Percentiles rank a stretch among this genome's conserved stretches.
Evolutionary conservation across 2,329 filamentous ascomycete genomes (phyloP).

Genomic region (Aureobasidium musti): DNA sequence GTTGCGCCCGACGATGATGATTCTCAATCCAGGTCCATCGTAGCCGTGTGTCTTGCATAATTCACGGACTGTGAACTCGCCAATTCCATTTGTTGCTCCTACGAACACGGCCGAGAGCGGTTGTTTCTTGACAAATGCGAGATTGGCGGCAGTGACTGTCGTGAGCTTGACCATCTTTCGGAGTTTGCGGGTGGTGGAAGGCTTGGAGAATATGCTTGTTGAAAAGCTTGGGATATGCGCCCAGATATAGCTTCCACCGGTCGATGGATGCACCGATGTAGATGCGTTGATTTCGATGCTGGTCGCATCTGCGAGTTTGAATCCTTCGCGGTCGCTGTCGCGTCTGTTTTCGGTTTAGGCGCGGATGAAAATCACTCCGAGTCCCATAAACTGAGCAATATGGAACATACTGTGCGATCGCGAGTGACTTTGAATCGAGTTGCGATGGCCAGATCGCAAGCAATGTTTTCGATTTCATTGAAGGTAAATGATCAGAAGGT

Average conservation of each 20-base stretch:
- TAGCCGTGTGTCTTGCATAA: constrained; percentile 31
- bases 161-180: constrained; percentile 17
- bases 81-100: constrained; percentile 35
- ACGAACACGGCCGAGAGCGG: constrained; percentile 33
- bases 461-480: no score
- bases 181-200: neutral
- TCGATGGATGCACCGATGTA: neutral
- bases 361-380: neutral
- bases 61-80: constrained; percentile 31
- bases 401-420: neutral
- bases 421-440: no score
- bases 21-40: constrained; percentile 28
- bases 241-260: neutral
- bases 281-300: no score
- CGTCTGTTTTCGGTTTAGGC: neutral
- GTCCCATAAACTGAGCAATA: neutral
- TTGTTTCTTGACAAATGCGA: constrained; percentile 15
- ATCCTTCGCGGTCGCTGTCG: neutral
- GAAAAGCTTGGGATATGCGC: neutral
- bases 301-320: neutral
- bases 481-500: no score
- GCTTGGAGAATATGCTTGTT: neutral
- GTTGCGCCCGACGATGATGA: constrained; percentile 35
- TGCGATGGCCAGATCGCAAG: no score
- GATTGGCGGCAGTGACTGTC: constrained; percentile 12